A percentile compares a stretch with the other conserved stretches of the same genome.
Evolutionary conservation across 2,329 filamentous ascomycete genomes (phyloP).

Genomic region (Lecanoromycetidae sp.): DNA sequence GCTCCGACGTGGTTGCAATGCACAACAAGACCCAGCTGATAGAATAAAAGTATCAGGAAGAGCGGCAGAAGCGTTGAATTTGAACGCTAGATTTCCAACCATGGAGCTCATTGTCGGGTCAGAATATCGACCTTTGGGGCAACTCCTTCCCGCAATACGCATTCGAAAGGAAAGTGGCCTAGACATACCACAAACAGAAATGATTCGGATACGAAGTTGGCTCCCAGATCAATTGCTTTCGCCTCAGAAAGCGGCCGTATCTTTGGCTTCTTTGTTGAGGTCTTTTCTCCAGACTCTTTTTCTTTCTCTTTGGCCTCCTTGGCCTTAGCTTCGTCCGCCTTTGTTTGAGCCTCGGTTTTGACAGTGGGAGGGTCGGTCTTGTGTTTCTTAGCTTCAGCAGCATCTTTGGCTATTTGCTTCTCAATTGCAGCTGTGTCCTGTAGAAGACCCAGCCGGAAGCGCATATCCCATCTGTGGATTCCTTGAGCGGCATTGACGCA

Average conservation of each 20-base stretch:
- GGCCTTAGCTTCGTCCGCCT: conserved; percentile 39
- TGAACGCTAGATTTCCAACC: too few relatives aligned
- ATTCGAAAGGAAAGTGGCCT: too few relatives aligned
- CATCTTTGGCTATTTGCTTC: conserved; percentile 35
- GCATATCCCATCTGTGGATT: conserved; percentile 56
- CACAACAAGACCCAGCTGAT: too few relatives aligned
- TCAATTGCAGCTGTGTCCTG: conserved; percentile 46
- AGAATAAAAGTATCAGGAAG: too few relatives aligned
- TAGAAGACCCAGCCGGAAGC: conserved; percentile 51
- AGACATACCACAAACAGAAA: conserved; percentile 46
- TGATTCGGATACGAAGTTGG: conserved; percentile 55
- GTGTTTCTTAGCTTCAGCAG: conserved; percentile 42
- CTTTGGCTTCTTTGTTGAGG: conserved; percentile 32
- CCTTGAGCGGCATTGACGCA: conserved; percentile 52
- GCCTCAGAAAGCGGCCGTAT: conserved; percentile 54
- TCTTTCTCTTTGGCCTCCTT: conserved; percentile 33
- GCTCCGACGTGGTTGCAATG: too few relatives aligned
- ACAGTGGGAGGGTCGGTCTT: conserved; percentile 43
- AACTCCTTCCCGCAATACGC: too few relatives aligned
- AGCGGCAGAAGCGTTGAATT: too few relatives aligned
- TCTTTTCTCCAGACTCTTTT: conserved; percentile 30
- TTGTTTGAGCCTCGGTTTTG: conserved; percentile 49
- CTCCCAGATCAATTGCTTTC: conserved; percentile 57
- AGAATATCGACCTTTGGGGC: too few relatives aligned
- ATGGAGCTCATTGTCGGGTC: too few relatives aligned